Evolutionary conservation across 2,329 filamentous ascomycete genomes (phyloP).

Genomic region (Coniochaeta ligniaria): DNA sequence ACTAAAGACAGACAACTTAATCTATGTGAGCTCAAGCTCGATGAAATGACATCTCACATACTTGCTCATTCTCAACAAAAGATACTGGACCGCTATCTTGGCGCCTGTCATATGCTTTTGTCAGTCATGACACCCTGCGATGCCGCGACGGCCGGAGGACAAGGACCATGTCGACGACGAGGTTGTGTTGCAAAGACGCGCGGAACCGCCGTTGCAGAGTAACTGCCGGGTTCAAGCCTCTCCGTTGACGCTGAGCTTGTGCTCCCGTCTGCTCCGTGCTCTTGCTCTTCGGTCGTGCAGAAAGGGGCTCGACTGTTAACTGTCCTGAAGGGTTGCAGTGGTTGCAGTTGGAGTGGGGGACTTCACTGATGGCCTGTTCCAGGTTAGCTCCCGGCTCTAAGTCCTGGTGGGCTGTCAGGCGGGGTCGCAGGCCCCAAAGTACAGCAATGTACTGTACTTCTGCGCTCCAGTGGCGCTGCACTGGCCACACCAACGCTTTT

Average conservation of each 20-base stretch:
- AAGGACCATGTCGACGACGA: not conserved
- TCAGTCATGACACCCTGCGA: not conserved
- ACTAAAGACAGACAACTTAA: not conserved
- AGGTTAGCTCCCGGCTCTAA: constrained; percentile 1
- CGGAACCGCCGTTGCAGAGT: not conserved
- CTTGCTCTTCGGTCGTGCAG: not conserved
- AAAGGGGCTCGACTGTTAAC: not conserved
- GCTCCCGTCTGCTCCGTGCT: not conserved
- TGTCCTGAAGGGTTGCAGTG: not conserved
- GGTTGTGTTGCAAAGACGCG: not conserved
- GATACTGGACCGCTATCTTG: not conserved
- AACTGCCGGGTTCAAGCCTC: constrained; percentile 1
- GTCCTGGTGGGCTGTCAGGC: not conserved
- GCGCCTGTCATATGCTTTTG: not conserved
- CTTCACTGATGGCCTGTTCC: not conserved
- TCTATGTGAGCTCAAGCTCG: not conserved
- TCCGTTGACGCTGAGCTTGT: not conserved
- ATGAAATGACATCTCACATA: not conserved
- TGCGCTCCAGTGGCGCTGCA: constrained; percentile 18
- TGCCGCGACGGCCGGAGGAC: not conserved
- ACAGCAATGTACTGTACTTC: constrained; percentile 1
- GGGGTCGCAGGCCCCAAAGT: not conserved
- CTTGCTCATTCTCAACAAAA: not conserved
- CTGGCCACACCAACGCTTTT: constrained; percentile 22
- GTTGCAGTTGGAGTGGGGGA: not conserved